These are phyloP conservation scores for Ascochyta fabae DNA, from an alignment of 2,329 filamentous ascomycete genomes.

Conservation along the genomic window DNA sequence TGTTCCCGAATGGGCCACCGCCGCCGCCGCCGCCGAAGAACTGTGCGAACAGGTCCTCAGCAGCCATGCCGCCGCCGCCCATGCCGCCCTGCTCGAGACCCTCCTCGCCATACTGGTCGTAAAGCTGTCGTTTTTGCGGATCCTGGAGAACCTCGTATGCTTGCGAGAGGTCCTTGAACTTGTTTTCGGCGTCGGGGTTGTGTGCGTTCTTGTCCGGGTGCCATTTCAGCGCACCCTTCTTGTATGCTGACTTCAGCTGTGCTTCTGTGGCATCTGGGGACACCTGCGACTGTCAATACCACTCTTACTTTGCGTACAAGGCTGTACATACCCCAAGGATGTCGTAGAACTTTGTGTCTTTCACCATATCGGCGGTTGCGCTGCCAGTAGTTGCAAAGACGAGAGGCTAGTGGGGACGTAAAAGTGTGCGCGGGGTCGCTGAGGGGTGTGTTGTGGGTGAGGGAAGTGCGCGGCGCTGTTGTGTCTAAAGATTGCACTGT, in stretches of 20 bases:
- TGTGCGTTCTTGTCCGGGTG: conserved; percentile 96
- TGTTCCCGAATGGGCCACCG: conserved; percentile 69
- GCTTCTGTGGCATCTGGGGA: conserved; percentile 78
- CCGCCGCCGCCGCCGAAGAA: conserved; percentile 79
- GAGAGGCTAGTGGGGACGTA: conserved; percentile 38
- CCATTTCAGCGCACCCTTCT: conserved; percentile 80
- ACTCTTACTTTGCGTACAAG: conserved; percentile 17
- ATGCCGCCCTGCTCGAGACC: conserved; percentile 86
- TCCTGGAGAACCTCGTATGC: conserved; percentile 97
- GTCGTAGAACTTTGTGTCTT: conserved; percentile 81
- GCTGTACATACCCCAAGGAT: conserved; percentile 70
- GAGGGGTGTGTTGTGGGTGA: conserved; percentile 13
- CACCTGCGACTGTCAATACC: conserved; percentile 62
- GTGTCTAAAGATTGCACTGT: conserved; percentile 18
- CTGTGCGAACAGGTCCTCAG: conserved; percentile 94
- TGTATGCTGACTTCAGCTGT: conserved; percentile 91
- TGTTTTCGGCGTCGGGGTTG: conserved; percentile 91
- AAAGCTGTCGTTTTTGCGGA: conserved; percentile 85
- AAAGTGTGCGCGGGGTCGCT: conserved; percentile 24
- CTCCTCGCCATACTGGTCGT: conserved; percentile 98
- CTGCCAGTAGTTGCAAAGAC: conserved; percentile 16
- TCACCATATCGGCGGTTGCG: conserved; percentile 67
- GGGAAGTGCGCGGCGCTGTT: conserved; percentile 13
- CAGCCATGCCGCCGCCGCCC: conserved; percentile 80
- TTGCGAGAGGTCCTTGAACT: conserved; percentile 97